Base-by-base conservation (phyloP, 352 stramenopile genomes). In the Pythium aristosporum region DNA sequence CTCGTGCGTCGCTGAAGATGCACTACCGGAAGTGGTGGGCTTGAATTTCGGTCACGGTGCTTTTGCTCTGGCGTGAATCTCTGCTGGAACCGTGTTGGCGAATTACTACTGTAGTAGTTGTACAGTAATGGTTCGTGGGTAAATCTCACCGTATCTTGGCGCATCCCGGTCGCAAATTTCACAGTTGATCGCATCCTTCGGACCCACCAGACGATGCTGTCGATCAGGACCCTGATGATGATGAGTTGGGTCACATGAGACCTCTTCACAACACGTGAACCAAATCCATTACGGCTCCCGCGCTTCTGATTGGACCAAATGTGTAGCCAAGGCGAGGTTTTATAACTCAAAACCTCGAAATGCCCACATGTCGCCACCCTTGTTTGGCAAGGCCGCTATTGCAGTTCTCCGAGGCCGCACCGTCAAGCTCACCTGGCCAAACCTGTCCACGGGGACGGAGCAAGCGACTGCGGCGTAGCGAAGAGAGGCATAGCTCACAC, bases 231-330 rank as follows among this genome's bases (percentile, higher is more conserved):
- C 25, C 3, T 30, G 25, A 30, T 1, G 25, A 2, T 30, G 25
- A 30, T 30, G 25, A 30, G 25, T 30, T 30, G 25, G 3, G 25
- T 30, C 25, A 30, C 25, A 30, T 30, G 25, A 30, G 25, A 30
- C 25, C 25, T 30, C 52, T 58, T 28, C n/a, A 25, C 42, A 20
- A 48, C 15, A 28, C 42, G 18, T 48, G 42, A 48, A n/a, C 42
- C 15, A 25, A 48, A n/a, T 12, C 13, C 42, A 23, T 23, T 23
- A 12, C 37, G 37, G 13, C 18, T 48, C 18, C 15, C 13, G n/a
- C 18, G n/a, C 42, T 11, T 63, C 43, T 47, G 41, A 65, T 61
- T 69, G 51, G 55, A 12, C 65, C 41, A 65, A 61, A 57, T 58
- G n/a, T n/a, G 23, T 41, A 49, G 5, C 37, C 5, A 52, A 15